A percentile compares a stretch with the other conserved stretches of the same genome.
These are phyloP conservation scores for Pinus tabuliformis DNA, from an alignment of 75 land plant genomes.

Conservation along the genomic window DNA sequence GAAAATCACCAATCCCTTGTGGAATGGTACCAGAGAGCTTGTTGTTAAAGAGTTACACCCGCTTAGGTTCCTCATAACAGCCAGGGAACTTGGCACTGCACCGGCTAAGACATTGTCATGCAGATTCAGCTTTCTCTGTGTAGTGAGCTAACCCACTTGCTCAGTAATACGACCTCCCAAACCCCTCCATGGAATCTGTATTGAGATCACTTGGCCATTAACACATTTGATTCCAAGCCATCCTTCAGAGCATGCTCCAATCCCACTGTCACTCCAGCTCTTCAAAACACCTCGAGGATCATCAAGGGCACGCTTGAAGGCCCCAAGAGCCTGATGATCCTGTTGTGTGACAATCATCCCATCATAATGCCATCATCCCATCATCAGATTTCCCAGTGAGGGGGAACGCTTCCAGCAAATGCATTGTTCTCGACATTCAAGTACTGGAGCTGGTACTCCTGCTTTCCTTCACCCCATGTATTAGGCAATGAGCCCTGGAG, in stretches of 20 bases:
- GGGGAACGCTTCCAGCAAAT: too few species aligned
- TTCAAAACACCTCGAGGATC: slow-evolving; percentile 49
- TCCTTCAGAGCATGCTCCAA: slow-evolving; percentile 69
- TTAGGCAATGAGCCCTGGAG: too few species aligned
- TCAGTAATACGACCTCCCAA: slow-evolving; percentile 55
- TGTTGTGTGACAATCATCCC: too few species aligned
- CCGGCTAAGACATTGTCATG: slow-evolving; percentile 76
- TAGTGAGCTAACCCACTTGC: slow-evolving; percentile 67
- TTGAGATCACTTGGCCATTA: slow-evolving; percentile 64
- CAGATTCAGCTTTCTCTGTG: slow-evolving; percentile 79
- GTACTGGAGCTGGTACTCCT: too few species aligned
- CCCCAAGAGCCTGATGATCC: too few species aligned
- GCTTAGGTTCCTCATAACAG: slow-evolving; percentile 58
- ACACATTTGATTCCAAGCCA: slow-evolving; percentile 92
- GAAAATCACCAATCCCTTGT: slow-evolving; percentile 37
- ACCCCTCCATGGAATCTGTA: slow-evolving; percentile 85
- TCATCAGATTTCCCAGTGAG: too few species aligned
- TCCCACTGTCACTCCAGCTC: slow-evolving; percentile 80
- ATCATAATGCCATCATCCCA: too few species aligned
- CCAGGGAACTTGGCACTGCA: slow-evolving; percentile 57
- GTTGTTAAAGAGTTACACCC: slow-evolving; percentile 84
- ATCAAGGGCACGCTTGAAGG: slow-evolving; percentile 48
- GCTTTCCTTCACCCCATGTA: too few species aligned
- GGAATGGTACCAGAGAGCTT: slow-evolving; percentile 69
- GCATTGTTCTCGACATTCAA: too few species aligned